Evolutionary conservation across 2,329 filamentous ascomycete species (phyloP).

Genomic region (Albophoma yamanashiensis): DNA sequence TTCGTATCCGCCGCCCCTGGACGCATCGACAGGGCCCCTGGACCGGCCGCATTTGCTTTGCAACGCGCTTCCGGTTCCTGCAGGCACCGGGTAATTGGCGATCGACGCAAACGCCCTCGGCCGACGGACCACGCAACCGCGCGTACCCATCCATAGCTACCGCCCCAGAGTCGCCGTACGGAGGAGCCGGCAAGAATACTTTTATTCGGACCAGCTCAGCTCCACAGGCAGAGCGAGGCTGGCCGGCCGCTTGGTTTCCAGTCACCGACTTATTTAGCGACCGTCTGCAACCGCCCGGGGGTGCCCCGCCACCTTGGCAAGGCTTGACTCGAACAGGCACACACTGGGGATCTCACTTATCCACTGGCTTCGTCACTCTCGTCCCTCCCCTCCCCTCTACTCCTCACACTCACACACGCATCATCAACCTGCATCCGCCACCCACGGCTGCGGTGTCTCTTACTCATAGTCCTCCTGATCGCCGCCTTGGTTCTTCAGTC

Average conservation of each 20-base stretch:
- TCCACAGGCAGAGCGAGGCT: not conserved
- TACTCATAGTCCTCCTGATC: not conserved
- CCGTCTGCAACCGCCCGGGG: not conserved
- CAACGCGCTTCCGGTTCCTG: slow-evolving; percentile 1
- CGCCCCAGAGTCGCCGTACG: not conserved
- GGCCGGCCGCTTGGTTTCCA: not conserved
- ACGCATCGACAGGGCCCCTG: not conserved
- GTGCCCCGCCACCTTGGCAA: not conserved
- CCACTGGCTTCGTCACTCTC: not conserved
- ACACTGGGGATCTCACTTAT: not conserved
- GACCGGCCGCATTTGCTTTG: not conserved
- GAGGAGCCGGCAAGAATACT: not conserved
- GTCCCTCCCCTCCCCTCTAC: not conserved
- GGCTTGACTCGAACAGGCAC: slow-evolving; percentile 4
- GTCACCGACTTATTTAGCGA: not conserved
- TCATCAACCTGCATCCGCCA: not conserved
- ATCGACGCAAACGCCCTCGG: not conserved
- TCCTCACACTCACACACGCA: not conserved
- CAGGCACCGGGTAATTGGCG: not conserved
- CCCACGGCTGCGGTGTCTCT: not conserved
- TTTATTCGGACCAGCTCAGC: not conserved
- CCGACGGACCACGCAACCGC: not conserved
- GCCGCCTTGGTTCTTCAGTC: slow-evolving; percentile 2
- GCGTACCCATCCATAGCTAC: no score
- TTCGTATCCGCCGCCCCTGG: not conserved